Evolutionary conservation across 2,329 filamentous ascomycete species (phyloP).

Genomic region (Rutstroemia sp.): DNA sequence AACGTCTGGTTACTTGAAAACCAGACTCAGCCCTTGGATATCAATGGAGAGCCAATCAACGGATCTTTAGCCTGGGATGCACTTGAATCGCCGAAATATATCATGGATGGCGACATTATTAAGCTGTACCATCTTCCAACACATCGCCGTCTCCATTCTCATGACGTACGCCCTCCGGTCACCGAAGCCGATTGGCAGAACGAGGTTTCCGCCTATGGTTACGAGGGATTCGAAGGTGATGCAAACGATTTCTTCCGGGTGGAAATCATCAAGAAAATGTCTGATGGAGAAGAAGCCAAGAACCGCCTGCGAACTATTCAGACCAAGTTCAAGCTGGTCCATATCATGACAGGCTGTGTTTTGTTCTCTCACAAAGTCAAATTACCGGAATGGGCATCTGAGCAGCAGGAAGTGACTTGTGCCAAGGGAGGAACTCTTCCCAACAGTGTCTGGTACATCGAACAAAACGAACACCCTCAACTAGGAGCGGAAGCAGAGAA

Average conservation of each 20-base stretch:
- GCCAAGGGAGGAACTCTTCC: conserved; percentile 84
- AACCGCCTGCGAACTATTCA: conserved; percentile 86
- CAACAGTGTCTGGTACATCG: conserved; percentile 96
- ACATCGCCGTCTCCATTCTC: conserved; percentile 86
- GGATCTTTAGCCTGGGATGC: conserved; percentile 81
- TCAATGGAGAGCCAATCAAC: conserved; percentile 68
- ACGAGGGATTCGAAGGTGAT: conserved; percentile 93
- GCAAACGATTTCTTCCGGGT: conserved; percentile 94
- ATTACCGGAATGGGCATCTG: conserved; percentile 93
- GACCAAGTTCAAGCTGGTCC: conserved; percentile 91
- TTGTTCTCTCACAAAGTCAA: conserved; percentile 99
- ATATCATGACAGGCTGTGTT: conserved; percentile 93
- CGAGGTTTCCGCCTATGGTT: conserved; percentile 93
- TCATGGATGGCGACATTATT: conserved; percentile 74
- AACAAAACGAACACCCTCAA: conserved; percentile 78
- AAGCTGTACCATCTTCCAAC: conserved; percentile 79
- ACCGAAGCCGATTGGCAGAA: conserved; percentile 91
- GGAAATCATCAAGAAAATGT: conserved; percentile 89
- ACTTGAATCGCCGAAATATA: conserved; percentile 53
- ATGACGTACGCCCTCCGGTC: conserved; percentile 83
- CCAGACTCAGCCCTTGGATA: conserved; percentile 80
- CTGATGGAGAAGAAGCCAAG: conserved; percentile 70
- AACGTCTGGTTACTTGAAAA: conserved; percentile 94
- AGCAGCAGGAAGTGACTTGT: conserved; percentile 99
- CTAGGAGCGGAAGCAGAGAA: conserved; percentile 73